Conservation (phyloP, 2,329 filamentous ascomycete species). For the Pseudocercospora ulei region DNA sequence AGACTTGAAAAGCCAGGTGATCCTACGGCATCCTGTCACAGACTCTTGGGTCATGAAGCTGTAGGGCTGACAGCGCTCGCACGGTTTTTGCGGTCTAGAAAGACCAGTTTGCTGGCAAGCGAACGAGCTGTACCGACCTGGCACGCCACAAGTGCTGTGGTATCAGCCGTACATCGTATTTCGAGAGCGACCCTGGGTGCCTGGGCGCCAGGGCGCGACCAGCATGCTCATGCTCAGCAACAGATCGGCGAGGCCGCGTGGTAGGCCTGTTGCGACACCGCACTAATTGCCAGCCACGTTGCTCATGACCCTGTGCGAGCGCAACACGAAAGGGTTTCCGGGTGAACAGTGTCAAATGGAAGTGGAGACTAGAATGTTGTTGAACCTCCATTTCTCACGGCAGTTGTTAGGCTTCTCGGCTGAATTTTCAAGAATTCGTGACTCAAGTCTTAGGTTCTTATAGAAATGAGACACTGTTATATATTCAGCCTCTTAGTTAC, state of each 20-base stretch:
- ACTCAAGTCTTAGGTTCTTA: too few relatives aligned
- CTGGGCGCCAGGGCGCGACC: not conserved
- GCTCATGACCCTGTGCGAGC: too few relatives aligned
- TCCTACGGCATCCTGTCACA: constrained; percentile 6
- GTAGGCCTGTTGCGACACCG: constrained; percentile 4
- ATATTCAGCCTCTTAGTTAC: too few relatives aligned
- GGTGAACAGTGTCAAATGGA: too few relatives aligned
- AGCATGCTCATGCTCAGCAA: not conserved
- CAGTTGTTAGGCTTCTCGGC: too few relatives aligned
- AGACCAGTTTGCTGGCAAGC: not conserved
- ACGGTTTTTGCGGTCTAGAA: not conserved
- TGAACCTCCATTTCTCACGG: too few relatives aligned
- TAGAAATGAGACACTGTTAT: too few relatives aligned
- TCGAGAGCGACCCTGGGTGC: too few relatives aligned
- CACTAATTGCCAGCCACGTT: too few relatives aligned
- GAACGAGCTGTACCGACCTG: not conserved
- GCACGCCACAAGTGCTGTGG: not conserved
- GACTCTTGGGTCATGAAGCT: not conserved
- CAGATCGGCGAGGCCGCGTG: constrained; percentile 5
- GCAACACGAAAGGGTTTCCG: too few relatives aligned
- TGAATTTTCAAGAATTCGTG: too few relatives aligned
- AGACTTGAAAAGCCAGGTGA: constrained; percentile 1
- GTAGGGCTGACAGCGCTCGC: constrained; percentile 1
- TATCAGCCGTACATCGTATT: not conserved
- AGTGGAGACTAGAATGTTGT: too few relatives aligned